Conservation (phyloP, 805 yeast species). For the Ogataea sp. region DNA sequence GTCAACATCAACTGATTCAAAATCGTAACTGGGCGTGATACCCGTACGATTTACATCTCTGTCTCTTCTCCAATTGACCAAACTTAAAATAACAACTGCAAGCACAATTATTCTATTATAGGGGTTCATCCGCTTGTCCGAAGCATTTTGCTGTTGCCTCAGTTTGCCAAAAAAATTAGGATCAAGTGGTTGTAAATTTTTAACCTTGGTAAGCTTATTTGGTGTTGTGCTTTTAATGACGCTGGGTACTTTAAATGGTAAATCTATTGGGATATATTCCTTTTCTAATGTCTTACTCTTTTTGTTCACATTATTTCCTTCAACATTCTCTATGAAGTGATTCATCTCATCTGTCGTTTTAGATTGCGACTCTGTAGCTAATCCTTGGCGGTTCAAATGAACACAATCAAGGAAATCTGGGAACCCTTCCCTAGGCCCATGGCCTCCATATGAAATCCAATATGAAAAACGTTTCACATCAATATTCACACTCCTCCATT, state of each 20-base stretch:
- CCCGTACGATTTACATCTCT: slow-evolving; percentile 24
- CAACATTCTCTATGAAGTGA: neutral
- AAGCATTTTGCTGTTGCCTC: slow-evolving; percentile 34
- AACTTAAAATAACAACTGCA: slow-evolving; percentile 35
- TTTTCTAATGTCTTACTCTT: neutral
- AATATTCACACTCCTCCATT: slow-evolving; percentile 45
- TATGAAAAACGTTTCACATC: slow-evolving; percentile 50
- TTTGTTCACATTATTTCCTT: neutral
- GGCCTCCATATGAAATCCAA: slow-evolving; percentile 58
- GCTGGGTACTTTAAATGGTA: slow-evolving; percentile 45
- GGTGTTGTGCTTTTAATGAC: slow-evolving; percentile 21
- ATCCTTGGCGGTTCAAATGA: no score
- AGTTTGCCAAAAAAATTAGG: slow-evolving; percentile 29
- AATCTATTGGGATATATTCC: slow-evolving; percentile 40
- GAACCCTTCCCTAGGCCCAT: slow-evolving; percentile 62
- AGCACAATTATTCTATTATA: slow-evolving; percentile 47
- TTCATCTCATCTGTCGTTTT: neutral
- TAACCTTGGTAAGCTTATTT: slow-evolving; percentile 18
- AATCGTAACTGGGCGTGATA: slow-evolving; percentile 23
- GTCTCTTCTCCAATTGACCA: slow-evolving; percentile 50
- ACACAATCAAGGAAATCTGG: slow-evolving; percentile 30
- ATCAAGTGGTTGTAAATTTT: slow-evolving; percentile 29
- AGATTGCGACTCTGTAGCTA: no score
- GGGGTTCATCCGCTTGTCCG: slow-evolving; percentile 50
- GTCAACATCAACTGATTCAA: slow-evolving; percentile 9